Conservation (phyloP, 768 basidiomycete genomes). For the Mrakia frigida region DNA sequence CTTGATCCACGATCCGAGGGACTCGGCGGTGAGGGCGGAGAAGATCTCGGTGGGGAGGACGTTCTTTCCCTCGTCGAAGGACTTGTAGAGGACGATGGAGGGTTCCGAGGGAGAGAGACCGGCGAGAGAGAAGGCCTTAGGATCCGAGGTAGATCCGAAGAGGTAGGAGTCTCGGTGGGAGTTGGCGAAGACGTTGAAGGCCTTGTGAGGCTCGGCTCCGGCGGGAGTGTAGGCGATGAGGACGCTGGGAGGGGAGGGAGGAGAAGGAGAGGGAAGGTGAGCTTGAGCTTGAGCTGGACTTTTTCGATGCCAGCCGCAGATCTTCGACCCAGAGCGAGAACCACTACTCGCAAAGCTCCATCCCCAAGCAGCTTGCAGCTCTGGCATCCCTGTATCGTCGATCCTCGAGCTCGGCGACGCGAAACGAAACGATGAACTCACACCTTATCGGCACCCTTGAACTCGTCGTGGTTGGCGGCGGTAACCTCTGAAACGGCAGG, state of each 20-base stretch:
- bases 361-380: neutral
- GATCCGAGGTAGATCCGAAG: slow-evolving; percentile 78
- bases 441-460: slow-evolving; percentile 81
- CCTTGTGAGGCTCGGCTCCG: slow-evolving; percentile 64
- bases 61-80: slow-evolving; percentile 73
- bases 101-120: slow-evolving; percentile 72
- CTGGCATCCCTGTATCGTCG: no score
- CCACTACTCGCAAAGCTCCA: no score
- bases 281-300: neutral
- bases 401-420: no score
- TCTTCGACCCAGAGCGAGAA: no score
- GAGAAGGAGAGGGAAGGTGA: slow-evolving; percentile 12
- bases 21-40: slow-evolving; percentile 52
- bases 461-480: slow-evolving; percentile 68
- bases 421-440: slow-evolving; percentile 33
- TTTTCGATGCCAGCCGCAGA: neutral
- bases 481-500: slow-evolving; percentile 86
- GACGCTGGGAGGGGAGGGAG: slow-evolving; percentile 48
- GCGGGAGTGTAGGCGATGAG: slow-evolving; percentile 75
- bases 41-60: slow-evolving; percentile 52
- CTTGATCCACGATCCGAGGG: slow-evolving; percentile 70
- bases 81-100: slow-evolving; percentile 83
- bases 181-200: slow-evolving; percentile 75
- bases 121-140: slow-evolving; percentile 53
- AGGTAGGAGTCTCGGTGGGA: slow-evolving; percentile 87